Evolutionary conservation across 495 filamentous ascomycete genomes (phyloP).

Genomic region (Penicillium cinerascens): DNA sequence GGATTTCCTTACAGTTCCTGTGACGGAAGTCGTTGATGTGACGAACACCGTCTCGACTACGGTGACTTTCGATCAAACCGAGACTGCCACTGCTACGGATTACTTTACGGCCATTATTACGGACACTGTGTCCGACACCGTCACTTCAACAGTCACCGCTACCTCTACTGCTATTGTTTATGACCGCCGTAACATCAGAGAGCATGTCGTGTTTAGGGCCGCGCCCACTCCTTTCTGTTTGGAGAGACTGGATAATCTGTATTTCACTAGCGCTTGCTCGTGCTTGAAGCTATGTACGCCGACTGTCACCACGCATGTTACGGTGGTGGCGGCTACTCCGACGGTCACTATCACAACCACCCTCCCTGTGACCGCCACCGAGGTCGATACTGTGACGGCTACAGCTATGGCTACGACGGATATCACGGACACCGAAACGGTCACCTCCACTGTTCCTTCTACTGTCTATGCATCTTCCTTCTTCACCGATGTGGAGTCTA

Average conservation of each 20-base stretch:
- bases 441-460: neutral
- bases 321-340: neutral
- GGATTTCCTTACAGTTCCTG: neutral
- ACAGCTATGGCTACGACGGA: neutral
- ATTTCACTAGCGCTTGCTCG: too few species aligned
- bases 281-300: neutral
- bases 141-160: neutral
- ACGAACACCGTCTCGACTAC: neutral
- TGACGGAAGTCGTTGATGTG: neutral
- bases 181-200: neutral
- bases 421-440: neutral
- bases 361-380: neutral
- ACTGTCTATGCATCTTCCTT: neutral
- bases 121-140: neutral
- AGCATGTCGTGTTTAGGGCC: too few species aligned
- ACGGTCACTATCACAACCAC: neutral
- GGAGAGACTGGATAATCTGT: too few species aligned
- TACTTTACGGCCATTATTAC: neutral
- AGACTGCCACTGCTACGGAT: conserved; percentile 1
- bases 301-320: neutral
- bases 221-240: too few species aligned
- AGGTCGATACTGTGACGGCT: neutral
- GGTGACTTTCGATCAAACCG: neutral
- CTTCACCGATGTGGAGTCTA: neutral
- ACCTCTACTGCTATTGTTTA: neutral